Base-by-base conservation (phyloP, 208 protist species). In the Angomonas deanei region DNA sequence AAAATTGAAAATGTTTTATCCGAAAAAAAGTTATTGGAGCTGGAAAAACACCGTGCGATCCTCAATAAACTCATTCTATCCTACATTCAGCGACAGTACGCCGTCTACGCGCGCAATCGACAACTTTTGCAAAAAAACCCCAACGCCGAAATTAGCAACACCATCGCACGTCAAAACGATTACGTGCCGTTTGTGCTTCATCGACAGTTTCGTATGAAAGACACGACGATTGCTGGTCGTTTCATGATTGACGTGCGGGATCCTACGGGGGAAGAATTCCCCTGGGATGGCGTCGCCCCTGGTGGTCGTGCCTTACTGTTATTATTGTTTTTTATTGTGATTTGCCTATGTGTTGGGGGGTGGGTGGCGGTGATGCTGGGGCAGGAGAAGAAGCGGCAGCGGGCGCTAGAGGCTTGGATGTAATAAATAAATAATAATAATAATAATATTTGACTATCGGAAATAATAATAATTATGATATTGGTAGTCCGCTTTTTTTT, bases 191-290 rank as follows among this genome's bases (percentile, higher is more conserved):
- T 36, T 28, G 50, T 82, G 24, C 62, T 61, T 30, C 48, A 34
- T 2, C 61, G 34, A 6, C 64, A 30, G 47, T 78, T 54, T 46
- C 28, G 62, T 19, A 70, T 71, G 6, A 49, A 72, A 1, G 60
- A 74, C 23, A 3, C 71, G 15, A 72, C 62, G 36, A 65, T 78
- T 24, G 55, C 72, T 5, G 76, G 76, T 15, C 61, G 67, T 39
- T 82, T 76, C 49, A 82, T 82, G 76, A 34, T 82, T 23, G 76
- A 82, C 61, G 23, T 53, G 31, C 61, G 33, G 39, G 76, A 82
- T 53, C 64, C 65, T 0, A 17, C 0, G 1, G 76, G 64, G 2
- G 61, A 70, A 0, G 13, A 75, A 31, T 82, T 82, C 26, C 76
- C 76, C 3, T 82, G 76, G 76, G 39, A 64, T 1, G 31, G 15